A percentile compares a stretch with the other conserved stretches of the same genome.
Evolutionary conservation across 2,329 filamentous ascomycete species (phyloP).

Genomic region (Colletotrichum limetticola): DNA sequence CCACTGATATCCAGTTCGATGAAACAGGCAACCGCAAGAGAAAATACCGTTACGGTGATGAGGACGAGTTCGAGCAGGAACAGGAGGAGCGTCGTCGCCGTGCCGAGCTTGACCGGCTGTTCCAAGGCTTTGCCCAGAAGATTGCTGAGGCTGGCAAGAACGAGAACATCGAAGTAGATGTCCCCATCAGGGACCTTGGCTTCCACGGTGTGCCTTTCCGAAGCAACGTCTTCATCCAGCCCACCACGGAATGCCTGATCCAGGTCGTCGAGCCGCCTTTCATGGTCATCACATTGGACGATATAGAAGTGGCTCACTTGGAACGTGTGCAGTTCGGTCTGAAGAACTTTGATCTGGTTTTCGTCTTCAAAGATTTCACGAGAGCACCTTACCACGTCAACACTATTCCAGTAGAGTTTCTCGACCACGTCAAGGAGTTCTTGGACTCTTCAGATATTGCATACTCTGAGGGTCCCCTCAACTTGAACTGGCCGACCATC

Average conservation of each 20-base stretch:
- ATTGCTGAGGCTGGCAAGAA: constrained; percentile 95
- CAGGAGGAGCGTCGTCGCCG: constrained; percentile 94
- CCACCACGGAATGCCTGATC: constrained; percentile 95
- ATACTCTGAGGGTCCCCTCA: constrained; percentile 92
- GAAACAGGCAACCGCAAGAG: constrained; percentile 98
- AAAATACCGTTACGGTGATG: constrained; percentile 96
- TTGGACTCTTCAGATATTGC: constrained; percentile 95
- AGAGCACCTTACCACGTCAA: constrained; percentile 94
- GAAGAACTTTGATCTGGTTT: constrained; percentile 99
- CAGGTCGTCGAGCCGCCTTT: constrained; percentile 98
- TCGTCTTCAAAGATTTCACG: constrained; percentile 97
- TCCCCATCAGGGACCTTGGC: constrained; percentile 94
- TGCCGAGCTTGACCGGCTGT: constrained; percentile 92
- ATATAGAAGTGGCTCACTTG: constrained; percentile 95
- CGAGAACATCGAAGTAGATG: constrained; percentile 92
- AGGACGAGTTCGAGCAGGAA: constrained; percentile 98
- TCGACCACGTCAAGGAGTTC: constrained; percentile 98
- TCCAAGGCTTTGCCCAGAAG: constrained; percentile 97
- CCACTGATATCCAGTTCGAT: constrained; percentile 98
- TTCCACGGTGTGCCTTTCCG: constrained; percentile 97
- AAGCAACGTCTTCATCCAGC: constrained; percentile 94
- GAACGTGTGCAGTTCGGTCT: constrained; percentile 96
- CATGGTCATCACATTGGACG: constrained; percentile 92
- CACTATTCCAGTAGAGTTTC: constrained; percentile 94
- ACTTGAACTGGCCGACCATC: constrained; percentile 98